Conservation (phyloP, 1,284 basidiomycete species). For the Cutaneotrichosporon mucoides region DNA sequence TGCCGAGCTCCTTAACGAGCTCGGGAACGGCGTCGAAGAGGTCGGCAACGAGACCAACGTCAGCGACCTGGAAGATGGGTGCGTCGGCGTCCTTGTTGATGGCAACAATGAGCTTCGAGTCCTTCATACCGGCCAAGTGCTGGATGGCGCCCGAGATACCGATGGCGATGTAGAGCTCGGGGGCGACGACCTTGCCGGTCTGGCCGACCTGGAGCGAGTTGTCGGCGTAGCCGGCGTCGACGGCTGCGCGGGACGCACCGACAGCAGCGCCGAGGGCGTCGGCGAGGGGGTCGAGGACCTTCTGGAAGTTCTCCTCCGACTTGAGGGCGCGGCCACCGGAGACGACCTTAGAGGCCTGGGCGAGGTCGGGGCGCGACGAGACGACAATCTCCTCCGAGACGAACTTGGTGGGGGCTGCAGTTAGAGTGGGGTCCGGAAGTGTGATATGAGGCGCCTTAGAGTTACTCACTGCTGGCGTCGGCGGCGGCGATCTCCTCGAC, state of each 20-base stretch:
- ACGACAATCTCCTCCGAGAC: constrained; percentile 80
- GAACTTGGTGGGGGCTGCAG: constrained; percentile 62
- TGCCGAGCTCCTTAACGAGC: constrained; percentile 68
- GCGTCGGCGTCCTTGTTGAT: constrained; percentile 99
- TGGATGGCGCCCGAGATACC: constrained; percentile 99
- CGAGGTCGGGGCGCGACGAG: constrained; percentile 90
- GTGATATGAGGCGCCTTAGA: background rate
- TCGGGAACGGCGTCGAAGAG: constrained; percentile 84
- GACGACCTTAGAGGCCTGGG: constrained; percentile 80
- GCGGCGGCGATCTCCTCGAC: constrained; percentile 67
- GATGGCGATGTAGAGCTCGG: constrained; percentile 86
- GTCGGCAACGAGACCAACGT: constrained; percentile 89
- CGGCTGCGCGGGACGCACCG: constrained; percentile 93
- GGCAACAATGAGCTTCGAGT: constrained; percentile 96
- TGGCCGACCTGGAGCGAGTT: constrained; percentile 98
- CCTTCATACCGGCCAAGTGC: constrained; percentile 99
- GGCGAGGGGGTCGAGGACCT: constrained; percentile 85
- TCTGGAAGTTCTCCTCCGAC: constrained; percentile 86
- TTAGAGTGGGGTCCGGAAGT: background rate
- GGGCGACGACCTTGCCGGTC: constrained; percentile 72
- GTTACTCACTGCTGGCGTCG: constrained; percentile 56
- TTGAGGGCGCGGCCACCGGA: constrained; percentile 96
- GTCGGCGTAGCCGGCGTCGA: constrained; percentile 97
- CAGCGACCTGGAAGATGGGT: constrained; percentile 98
- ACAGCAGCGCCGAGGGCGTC: constrained; percentile 92